Evolutionary conservation across 164 flowering plant species (phyloP).

Genomic region (Vitis rotundifolia): DNA sequence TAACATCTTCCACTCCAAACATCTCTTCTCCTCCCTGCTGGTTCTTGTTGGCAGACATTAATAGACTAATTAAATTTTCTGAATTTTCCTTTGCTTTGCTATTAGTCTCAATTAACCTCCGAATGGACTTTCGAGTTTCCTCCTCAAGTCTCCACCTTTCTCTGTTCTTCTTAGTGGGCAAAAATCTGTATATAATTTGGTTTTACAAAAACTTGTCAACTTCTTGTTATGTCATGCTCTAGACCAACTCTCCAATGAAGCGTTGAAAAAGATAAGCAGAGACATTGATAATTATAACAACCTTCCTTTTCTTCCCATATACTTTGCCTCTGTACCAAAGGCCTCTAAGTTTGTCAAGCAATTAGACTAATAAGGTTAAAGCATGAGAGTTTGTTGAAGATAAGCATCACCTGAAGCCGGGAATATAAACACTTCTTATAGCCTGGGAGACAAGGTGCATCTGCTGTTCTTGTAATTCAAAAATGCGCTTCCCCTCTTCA

Average conservation of each 20-base stretch:
- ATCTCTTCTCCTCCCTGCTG: slow-evolving; percentile 38
- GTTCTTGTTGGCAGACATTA: slow-evolving; percentile 42
- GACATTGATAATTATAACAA: no score
- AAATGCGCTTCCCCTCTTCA: slow-evolving; percentile 54
- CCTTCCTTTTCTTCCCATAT: no score
- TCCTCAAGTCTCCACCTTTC: slow-evolving; percentile 43
- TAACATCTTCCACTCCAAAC: slow-evolving; percentile 49
- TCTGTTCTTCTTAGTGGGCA: slow-evolving; percentile 50
- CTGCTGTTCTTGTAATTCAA: slow-evolving; percentile 53
- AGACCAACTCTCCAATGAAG: no score
- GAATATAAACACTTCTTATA: slow-evolving; percentile 45
- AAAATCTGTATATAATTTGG: slow-evolving; percentile 24
- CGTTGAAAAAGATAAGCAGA: no score
- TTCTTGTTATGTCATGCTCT: no score
- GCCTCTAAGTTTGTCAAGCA: no score
- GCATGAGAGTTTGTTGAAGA: no score
- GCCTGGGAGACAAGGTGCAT: slow-evolving; percentile 36
- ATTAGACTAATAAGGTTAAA: no score
- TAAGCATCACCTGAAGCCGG: slow-evolving; percentile 52
- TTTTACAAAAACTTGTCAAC: neutral
- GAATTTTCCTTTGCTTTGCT: slow-evolving; percentile 21
- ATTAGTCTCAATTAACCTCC: slow-evolving; percentile 20
- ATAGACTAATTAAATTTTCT: slow-evolving; percentile 25
- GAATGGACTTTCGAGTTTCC: slow-evolving; percentile 31
- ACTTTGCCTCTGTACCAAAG: no score